Base-by-base conservation (phyloP, 139 green algal species). In the Zygnema cylindricum region DNA sequence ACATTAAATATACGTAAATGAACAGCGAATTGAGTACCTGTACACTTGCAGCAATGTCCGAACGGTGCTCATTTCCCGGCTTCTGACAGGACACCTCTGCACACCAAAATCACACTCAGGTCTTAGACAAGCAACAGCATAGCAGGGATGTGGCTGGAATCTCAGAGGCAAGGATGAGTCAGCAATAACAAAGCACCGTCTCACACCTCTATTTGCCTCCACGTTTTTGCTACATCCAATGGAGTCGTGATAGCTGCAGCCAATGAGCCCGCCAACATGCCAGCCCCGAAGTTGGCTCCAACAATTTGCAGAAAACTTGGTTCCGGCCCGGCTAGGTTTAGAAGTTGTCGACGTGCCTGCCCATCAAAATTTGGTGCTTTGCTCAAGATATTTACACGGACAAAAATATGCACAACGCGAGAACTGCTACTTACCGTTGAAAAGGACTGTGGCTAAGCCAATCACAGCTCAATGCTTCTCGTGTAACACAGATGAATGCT, bases 321-420 rank as follows among this genome's bases (percentile, higher is more conserved):
- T 1, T 87, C 78, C 25, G 78, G 76, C 7, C 71, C 79, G 35
- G 54, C 94, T 0, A 95, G 93, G 93, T 99, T 97, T 83, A 98
- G 81, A 85, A 41, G 33, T 25, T 41, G 33, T 69, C 77, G 57
- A 25, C 77, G 57, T 25, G 16, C 49, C 49, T 63, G 49, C 49
- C 49, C 16, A 7, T 16, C 7, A 63, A 63, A 63, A 16, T 63
- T 16, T 25, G 49, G 49, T n/a, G n/a, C n/a, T n/a, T n/a, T n/a
- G n/a, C n/a, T n/a, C n/a, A n/a, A n/a, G n/a, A n/a, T n/a, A n/a
- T n/a, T n/a, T n/a, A n/a, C n/a, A n/a, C n/a, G n/a, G n/a, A n/a
- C n/a, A n/a, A n/a, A n/a, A n/a, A n/a, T n/a, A n/a, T n/a, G n/a
- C n/a, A n/a, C n/a, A n/a, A n/a, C n/a, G n/a, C n/a, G n/a, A n/a